A percentile compares a stretch with the other conserved stretches of the same genome.
These are phyloP conservation scores for Clitoria ternatea DNA, from an alignment of 306 rosid genomes.

Conservation along the genomic window DNA sequence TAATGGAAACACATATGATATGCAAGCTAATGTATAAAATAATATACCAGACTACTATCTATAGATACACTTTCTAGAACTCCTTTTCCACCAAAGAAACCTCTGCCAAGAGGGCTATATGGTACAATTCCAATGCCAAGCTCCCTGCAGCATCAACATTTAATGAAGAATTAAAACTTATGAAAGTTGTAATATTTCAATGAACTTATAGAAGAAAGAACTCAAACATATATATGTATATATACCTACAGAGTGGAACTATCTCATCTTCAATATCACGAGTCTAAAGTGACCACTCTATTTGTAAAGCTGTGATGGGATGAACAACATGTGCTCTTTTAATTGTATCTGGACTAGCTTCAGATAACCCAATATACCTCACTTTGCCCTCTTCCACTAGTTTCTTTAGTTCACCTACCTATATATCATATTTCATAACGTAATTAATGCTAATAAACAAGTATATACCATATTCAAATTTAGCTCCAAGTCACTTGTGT, in stretches of 20 bases:
- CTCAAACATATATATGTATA: conserved; percentile 20
- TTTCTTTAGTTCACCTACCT: conserved; percentile 76
- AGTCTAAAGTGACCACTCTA: conserved; percentile 81
- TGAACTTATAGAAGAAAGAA: background rate
- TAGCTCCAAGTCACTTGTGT: no score
- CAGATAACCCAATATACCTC: conserved; percentile 67
- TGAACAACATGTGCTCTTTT: conserved; percentile 85
- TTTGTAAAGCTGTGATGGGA: conserved; percentile 70
- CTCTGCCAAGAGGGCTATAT: conserved; percentile 78
- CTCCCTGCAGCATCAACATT: conserved; percentile 40
- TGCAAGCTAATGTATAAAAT: background rate
- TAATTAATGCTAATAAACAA: background rate
- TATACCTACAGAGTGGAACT: conserved; percentile 77
- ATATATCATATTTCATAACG: background rate
- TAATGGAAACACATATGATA: background rate
- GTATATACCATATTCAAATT: background rate
- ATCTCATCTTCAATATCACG: conserved; percentile 73
- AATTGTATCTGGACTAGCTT: conserved; percentile 70
- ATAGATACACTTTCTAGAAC: conserved; percentile 46
- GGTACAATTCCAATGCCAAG: conserved; percentile 71
- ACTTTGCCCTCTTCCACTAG: conserved; percentile 79
- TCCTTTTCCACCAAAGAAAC: conserved; percentile 74
- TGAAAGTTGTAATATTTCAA: background rate
- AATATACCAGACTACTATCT: conserved; percentile 41
- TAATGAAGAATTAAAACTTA: background rate